Evolutionary conservation across 2,329 filamentous ascomycete genomes (phyloP).

Genomic region (Xylariaceae sp.): DNA sequence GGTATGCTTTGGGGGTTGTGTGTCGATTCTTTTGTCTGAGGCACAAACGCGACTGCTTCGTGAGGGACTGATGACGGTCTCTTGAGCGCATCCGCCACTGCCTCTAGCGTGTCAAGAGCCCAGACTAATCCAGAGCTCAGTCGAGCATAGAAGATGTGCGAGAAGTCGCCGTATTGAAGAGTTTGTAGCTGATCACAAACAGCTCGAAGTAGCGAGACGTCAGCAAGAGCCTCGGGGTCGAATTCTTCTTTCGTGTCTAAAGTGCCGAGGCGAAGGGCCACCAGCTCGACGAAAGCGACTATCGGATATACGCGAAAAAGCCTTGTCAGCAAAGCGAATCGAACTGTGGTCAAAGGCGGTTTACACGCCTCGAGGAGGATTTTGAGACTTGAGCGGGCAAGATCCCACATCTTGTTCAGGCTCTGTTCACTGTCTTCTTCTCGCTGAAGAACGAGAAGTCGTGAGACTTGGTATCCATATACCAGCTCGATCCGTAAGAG

Average conservation of each 20-base stretch:
- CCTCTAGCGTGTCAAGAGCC: conserved; percentile 10
- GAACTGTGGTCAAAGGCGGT: conserved; percentile 5
- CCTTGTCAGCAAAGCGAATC: conserved; percentile 13
- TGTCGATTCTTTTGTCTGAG: neutral
- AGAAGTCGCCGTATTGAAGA: conserved; percentile 7
- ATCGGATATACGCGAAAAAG: conserved; percentile 17
- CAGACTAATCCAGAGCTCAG: conserved; percentile 4
- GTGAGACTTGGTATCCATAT: conserved; percentile 19
- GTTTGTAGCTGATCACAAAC: conserved; percentile 7
- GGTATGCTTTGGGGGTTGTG: neutral
- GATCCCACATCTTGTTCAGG: conserved; percentile 6
- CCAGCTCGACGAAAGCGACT: conserved; percentile 18
- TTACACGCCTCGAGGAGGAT: conserved; percentile 12
- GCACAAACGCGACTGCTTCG: neutral
- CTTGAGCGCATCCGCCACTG: neutral
- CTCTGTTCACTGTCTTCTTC: conserved; percentile 11
- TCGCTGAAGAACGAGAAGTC: conserved; percentile 17
- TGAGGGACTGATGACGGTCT: neutral
- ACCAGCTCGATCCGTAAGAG: conserved; percentile 13
- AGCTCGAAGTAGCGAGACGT: conserved; percentile 7
- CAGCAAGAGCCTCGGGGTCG: conserved; percentile 1
- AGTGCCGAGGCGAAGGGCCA: conserved; percentile 8
- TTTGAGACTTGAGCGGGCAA: conserved; percentile 14
- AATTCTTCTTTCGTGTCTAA: neutral
- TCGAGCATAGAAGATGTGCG: conserved; percentile 10